These are phyloP conservation scores for Rosa hybrid DNA, from an alignment of 331 rosid genomes.

Conservation along the genomic window DNA sequence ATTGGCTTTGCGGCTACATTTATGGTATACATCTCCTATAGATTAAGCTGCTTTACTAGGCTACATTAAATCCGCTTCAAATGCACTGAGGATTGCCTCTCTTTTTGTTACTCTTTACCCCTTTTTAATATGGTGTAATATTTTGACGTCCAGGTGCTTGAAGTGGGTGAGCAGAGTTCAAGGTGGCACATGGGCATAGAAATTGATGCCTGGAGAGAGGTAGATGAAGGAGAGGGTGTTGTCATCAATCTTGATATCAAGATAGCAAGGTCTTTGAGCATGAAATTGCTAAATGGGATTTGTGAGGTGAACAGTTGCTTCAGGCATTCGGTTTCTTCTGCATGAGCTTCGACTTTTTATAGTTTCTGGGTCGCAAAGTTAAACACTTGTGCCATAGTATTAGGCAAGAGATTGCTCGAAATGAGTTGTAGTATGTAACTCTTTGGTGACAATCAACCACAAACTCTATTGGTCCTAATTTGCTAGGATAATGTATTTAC, in stretches of 20 bases:
- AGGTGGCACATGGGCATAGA: not conserved
- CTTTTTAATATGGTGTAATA: not conserved
- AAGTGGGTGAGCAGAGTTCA: conserved; percentile 16
- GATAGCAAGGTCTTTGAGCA: not conserved
- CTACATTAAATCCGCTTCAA: not conserved
- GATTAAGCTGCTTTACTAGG: too few relatives aligned
- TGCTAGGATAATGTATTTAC: too few relatives aligned
- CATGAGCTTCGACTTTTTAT: too few relatives aligned
- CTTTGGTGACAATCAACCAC: too few relatives aligned
- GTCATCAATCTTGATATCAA: not conserved
- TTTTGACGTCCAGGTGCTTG: conserved; percentile 48
- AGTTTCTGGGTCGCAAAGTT: not conserved
- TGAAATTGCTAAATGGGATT: not conserved
- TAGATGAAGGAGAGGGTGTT: not conserved
- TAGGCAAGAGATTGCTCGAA: not conserved
- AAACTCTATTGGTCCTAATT: too few relatives aligned
- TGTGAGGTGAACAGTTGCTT: too few relatives aligned
- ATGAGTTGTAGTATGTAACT: conserved; percentile 21
- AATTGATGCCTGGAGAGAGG: conserved; percentile 21
- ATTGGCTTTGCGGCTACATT: not conserved
- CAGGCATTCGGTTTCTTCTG: too few relatives aligned
- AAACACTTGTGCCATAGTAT: not conserved
- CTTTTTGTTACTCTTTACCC: not conserved
- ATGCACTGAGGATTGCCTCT: not conserved
- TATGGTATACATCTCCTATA: not conserved